Conservation (phyloP, 257 asterid genomes). For the Lycium ferocissimum region DNA sequence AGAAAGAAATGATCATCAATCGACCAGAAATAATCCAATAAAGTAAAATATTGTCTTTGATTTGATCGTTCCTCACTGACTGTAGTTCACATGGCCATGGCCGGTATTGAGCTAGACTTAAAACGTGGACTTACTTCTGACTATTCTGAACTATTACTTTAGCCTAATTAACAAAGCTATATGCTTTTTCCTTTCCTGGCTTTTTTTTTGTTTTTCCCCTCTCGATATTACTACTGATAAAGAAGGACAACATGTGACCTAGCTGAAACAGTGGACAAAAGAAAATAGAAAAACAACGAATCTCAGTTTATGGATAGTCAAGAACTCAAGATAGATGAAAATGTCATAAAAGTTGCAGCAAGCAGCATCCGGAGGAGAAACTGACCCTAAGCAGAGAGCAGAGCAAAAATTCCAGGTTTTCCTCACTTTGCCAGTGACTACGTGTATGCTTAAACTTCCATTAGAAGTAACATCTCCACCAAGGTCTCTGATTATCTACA, state of each 20-base stretch:
- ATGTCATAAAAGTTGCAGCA: neutral
- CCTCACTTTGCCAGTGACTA: slow-evolving; percentile 84
- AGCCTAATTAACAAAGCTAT: neutral
- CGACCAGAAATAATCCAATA: neutral
- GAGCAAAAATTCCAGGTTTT: slow-evolving; percentile 79
- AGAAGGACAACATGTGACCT: neutral
- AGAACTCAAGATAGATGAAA: neutral
- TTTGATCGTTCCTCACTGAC: neutral
- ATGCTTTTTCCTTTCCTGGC: neutral
- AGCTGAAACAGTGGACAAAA: neutral
- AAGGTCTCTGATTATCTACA: slow-evolving; percentile 74
- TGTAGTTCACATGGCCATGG: slow-evolving; percentile 5
- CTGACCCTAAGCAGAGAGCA: slow-evolving; percentile 97
- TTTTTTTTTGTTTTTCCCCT: neutral
- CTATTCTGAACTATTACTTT: neutral
- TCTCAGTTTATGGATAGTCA: neutral
- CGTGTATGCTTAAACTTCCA: slow-evolving; percentile 79
- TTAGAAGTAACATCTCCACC: slow-evolving; percentile 87
- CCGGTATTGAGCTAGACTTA: neutral
- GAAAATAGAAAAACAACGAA: slow-evolving; percentile 7
- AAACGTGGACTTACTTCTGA: slow-evolving; percentile 4
- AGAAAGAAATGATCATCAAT: neutral
- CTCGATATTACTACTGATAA: neutral
- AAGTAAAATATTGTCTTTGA: neutral
- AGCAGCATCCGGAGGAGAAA: slow-evolving; percentile 19